Base-by-base conservation (phyloP, 2,329 filamentous ascomycete species). In the Trichoderma sp. region DNA sequence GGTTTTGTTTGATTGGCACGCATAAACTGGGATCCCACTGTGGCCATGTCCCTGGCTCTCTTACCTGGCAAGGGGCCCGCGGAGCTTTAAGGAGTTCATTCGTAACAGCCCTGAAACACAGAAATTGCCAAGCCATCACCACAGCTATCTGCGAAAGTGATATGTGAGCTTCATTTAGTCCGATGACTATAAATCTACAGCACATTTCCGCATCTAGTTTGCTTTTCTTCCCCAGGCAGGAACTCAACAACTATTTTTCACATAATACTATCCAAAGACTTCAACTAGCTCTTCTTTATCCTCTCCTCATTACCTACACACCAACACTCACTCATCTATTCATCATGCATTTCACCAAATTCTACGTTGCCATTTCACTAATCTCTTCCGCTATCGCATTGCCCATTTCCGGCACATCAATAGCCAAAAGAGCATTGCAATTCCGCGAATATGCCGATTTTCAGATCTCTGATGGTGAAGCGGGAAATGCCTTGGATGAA, bases 371-470 rank as follows among this genome's bases (percentile, higher is more conserved):
- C 5, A 26, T 63, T 30, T 21, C 59, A 1, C 0, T 63, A 7
- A 30, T 34, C 30, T 51, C 30, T 52, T 63, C 46, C 1, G 30
- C 46, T 21, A 21, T 63, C 10, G 59, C 59, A 2, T 16, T 54
- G 46, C 59, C 59, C 6, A 63, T 6, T 30, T 28, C 16, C 21
- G 13, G 21, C 13, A 21, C 46, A 1, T 49, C 46, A 49, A 49
- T 49, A 49, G 26, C 18, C 13, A 51, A n/a, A 18, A 63, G 59
- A 30, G 59, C 46, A 3, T 8, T 63, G 59, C 59, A 63, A 11
- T 63, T 63, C 46, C 59, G 59, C 21, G 5, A 52, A 52, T 63
- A 63, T 32, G 59, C 59, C 46, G 59, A 63, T 34, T 63, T 63
- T 34, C 46, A 63, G 6, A 51, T 63, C 37, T 63, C 59, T 37